These are phyloP conservation scores for Saccharomyces cerevisiae DNA, from an alignment of 805 yeast genomes.

Conservation along the genomic window DNA sequence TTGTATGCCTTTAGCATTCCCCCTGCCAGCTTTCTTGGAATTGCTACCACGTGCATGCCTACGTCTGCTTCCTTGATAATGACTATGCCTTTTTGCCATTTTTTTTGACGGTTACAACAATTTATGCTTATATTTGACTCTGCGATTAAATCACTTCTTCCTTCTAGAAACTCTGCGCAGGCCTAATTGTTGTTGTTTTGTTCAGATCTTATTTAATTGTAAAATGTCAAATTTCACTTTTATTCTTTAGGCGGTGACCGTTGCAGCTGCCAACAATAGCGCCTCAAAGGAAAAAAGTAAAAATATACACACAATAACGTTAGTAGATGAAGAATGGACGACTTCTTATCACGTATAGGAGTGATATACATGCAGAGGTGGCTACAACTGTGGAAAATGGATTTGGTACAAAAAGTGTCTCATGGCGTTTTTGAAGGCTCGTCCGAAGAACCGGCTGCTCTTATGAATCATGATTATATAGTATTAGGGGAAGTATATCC, in stretches of 20 bases:
- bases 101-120: not conserved
- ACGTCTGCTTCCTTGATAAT: conserved; percentile 29
- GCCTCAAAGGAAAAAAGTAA: not conserved
- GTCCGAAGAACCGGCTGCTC: not conserved
- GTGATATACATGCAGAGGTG: not conserved
- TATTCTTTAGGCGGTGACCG: not conserved
- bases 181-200: not conserved
- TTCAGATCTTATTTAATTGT: not conserved
- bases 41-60: conserved; percentile 12
- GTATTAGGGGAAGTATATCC: conserved; percentile 14
- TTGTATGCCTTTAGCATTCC: conserved; percentile 7
- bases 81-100: conserved; percentile 30
- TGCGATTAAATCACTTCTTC: not conserved
- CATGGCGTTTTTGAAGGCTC: not conserved
- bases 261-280: not conserved
- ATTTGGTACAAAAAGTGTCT: conserved; percentile 14
- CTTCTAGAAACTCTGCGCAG: not conserved
- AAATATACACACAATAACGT: not conserved
- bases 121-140: not conserved
- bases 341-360: too few relatives aligned
- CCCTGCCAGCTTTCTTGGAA: conserved; percentile 1
- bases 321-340: not conserved
- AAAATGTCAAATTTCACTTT: not conserved
- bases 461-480: conserved; percentile 6
- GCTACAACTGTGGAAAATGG: conserved; percentile 5